These are phyloP conservation scores for Rhodotorula sp. DNA, from an alignment of 1,284 basidiomycete species.

Conservation along the genomic window DNA sequence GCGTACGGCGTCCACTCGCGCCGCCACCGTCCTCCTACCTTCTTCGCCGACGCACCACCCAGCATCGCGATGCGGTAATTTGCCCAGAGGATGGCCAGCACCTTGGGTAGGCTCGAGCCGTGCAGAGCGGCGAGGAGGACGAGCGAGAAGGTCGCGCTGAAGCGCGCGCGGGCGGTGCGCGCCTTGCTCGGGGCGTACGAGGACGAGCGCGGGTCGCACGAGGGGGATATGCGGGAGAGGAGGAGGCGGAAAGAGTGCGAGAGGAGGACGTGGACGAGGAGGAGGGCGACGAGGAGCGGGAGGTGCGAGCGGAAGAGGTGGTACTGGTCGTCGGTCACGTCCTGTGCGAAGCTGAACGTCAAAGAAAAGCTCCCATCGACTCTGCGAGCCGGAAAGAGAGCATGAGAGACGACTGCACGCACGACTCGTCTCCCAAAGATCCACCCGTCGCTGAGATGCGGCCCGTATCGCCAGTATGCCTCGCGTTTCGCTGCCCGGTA, in stretches of 20 bases:
- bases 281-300: constrained; percentile 46
- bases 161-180: constrained; percentile 40
- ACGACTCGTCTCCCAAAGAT: constrained; percentile 55
- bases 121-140: constrained; percentile 77
- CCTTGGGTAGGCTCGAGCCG: constrained; percentile 79
- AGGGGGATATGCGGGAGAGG: constrained; percentile 3
- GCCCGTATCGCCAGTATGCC: constrained; percentile 24
- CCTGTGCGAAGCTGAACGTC: constrained; percentile 33
- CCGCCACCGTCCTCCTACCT: constrained; percentile 45
- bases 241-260: constrained; percentile 44
- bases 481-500: not conserved
- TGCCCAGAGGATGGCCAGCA: constrained; percentile 65
- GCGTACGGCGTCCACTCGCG: constrained; percentile 55
- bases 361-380: too few species aligned
- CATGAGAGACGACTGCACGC: constrained; percentile 31
- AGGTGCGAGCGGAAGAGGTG: constrained; percentile 50
- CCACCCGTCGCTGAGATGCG: constrained; percentile 63
- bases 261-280: constrained; percentile 44
- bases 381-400: not conserved
- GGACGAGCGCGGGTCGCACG: not conserved
- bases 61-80: constrained; percentile 59
- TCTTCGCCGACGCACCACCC: not conserved
- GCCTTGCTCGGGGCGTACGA: not conserved
- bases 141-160: constrained; percentile 61
- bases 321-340: constrained; percentile 54